Base-by-base conservation (phyloP, 768 basidiomycete genomes). In the Mycena epipterygia region DNA sequence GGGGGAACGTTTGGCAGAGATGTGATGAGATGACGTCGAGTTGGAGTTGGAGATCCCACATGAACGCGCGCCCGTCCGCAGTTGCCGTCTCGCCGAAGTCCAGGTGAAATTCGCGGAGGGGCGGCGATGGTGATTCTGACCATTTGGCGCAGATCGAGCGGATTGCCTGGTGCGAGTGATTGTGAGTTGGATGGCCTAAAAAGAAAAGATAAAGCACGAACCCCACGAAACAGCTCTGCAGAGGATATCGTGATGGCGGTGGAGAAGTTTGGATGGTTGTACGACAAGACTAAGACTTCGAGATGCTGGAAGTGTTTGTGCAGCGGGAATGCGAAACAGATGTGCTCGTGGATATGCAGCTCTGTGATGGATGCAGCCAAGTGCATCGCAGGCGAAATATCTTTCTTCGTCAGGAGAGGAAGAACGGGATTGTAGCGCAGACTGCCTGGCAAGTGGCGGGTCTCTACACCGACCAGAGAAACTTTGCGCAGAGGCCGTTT, bases 31-130 rank as follows among this genome's bases (percentile, higher is more conserved):
- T 41, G 25, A 52, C 11, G 23, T 60, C 49, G 49, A 21, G 68
- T 51, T 71, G 69, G n/a, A 65, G 58, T 29, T 44, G 42, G 5
- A 71, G 64, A 21, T 71, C 59, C 58, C 64, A 65, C 63, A 71
- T 29, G 53, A 64, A 60, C 17, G 37, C 32, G 39, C 62, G 55
- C 29, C 19, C 21, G 57, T 64, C 63, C 27, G 51, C 51, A 8
- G 23, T 39, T 2, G 25, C n/a, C 29, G 32, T 37, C 12, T 30
- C 42, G 49, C 63, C 57, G 32, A 69, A 61, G 37, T 70, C 51
- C 3, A 73, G 27, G 4, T 64, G 68, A 8, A 73, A 41, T 21
- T 70, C 72, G 32, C 55, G 64, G 5, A 72, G 57, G 11, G 32
- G 30, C 4, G 39, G 25, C 17, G 35, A 29, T 8, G 32, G 29